Conservation (phyloP, 2,329 filamentous ascomycete species). For the Pyrenochaeta sp. region DNA sequence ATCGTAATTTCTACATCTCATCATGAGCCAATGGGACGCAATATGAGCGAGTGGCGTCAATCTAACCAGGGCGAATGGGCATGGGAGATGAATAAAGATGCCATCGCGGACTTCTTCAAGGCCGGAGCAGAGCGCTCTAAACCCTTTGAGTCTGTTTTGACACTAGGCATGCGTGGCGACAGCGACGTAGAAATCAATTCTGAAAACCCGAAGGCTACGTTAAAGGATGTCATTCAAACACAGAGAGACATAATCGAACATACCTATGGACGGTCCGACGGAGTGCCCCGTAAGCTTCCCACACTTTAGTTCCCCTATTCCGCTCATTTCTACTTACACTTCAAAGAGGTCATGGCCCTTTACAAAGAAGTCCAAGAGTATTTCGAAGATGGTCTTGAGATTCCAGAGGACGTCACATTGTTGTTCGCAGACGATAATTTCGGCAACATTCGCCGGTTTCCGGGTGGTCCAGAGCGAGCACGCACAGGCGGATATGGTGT, state of each 20-base stretch:
- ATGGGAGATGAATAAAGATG: conserved; percentile 13
- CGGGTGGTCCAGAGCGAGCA: conserved; percentile 4
- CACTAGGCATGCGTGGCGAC: conserved; percentile 17
- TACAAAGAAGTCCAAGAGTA: conserved; percentile 21
- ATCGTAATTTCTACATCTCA: conserved; percentile 27
- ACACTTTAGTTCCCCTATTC: too few species aligned
- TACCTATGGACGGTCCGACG: conserved; percentile 4
- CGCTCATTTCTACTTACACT: too few species aligned
- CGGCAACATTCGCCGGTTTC: conserved; percentile 15
- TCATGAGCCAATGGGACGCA: conserved; percentile 27
- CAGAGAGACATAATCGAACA: conserved; percentile 10
- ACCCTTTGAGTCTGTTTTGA: conserved; percentile 10
- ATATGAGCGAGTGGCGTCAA: conserved; percentile 22
- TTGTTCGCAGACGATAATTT: conserved; percentile 19
- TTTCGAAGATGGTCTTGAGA: conserved; percentile 11
- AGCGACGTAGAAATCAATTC: conserved; percentile 9
- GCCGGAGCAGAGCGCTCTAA: conserved; percentile 4
- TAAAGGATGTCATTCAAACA: conserved; percentile 10
- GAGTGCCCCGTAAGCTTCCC: too few species aligned
- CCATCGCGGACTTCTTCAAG: conserved; percentile 10
- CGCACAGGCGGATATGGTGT: conserved; percentile 9
- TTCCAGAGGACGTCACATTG: conserved; percentile 16
- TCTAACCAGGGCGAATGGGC: conserved; percentile 6
- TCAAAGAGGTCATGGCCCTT: conserved; percentile 9
- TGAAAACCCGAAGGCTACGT: conserved; percentile 7